These are phyloP conservation scores for Alternaria burnsii DNA, from an alignment of 2,329 filamentous ascomycete species.

Conservation along the genomic window DNA sequence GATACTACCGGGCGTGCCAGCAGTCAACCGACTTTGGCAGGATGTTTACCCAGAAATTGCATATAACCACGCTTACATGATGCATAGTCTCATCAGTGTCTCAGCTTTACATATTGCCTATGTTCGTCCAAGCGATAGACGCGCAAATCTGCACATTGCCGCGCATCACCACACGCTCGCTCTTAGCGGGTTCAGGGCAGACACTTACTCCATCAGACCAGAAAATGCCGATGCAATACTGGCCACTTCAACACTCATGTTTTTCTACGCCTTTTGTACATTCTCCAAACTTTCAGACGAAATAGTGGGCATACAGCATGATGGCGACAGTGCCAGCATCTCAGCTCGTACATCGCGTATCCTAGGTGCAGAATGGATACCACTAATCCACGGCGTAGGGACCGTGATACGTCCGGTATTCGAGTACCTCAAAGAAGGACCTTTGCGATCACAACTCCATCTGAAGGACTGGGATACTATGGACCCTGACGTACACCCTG, in stretches of 20 bases:
- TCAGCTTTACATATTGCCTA: constrained; percentile 28
- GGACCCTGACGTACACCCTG: constrained; percentile 9
- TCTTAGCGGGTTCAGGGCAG: constrained; percentile 21
- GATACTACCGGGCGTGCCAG: constrained; percentile 13
- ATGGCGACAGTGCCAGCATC: not conserved
- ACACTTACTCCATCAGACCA: constrained; percentile 8
- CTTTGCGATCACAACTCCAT: constrained; percentile 21
- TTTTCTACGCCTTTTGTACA: constrained; percentile 29
- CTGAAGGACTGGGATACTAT: constrained; percentile 24
- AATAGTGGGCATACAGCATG: not conserved
- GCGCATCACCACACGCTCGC: constrained; percentile 21
- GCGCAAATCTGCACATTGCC: constrained; percentile 9
- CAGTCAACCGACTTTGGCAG: constrained; percentile 22
- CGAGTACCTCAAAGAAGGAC: constrained; percentile 19
- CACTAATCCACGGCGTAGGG: constrained; percentile 24
- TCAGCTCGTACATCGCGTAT: constrained; percentile 18
- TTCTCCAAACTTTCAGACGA: constrained; percentile 27
- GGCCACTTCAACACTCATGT: constrained; percentile 20
- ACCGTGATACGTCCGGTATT: constrained; percentile 17
- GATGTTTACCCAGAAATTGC: constrained; percentile 21
- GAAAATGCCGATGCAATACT: constrained; percentile 25
- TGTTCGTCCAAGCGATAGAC: constrained; percentile 12
- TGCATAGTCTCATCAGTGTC: constrained; percentile 28
- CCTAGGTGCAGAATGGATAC: constrained; percentile 33
- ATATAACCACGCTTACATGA: constrained; percentile 23